These are phyloP conservation scores for Elongisporangium anandrum DNA, from an alignment of 352 stramenopile genomes.

Conservation along the genomic window DNA sequence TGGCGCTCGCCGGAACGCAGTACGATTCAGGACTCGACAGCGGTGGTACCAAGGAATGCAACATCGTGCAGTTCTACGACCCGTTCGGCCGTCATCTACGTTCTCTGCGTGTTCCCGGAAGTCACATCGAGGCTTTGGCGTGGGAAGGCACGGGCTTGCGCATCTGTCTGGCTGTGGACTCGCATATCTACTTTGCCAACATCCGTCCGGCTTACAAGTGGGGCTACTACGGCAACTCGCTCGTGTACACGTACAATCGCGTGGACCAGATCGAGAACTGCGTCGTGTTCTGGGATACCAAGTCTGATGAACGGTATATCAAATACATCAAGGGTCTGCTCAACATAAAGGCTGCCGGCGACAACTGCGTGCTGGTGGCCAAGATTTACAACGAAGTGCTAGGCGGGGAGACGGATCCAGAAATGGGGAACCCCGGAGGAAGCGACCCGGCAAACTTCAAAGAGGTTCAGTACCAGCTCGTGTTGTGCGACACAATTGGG, in stretches of 20 bases:
- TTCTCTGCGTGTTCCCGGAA: slow-evolving; percentile 86
- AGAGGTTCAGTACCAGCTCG: slow-evolving; percentile 79
- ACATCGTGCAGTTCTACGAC: slow-evolving; percentile 92
- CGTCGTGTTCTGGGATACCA: slow-evolving; percentile 91
- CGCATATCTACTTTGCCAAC: slow-evolving; percentile 95
- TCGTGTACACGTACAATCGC: slow-evolving; percentile 91
- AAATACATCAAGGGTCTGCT: slow-evolving; percentile 85
- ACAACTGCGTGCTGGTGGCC: slow-evolving; percentile 85
- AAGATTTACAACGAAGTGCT: slow-evolving; percentile 80
- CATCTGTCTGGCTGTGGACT: slow-evolving; percentile 92
- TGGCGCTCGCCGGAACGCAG: slow-evolving; percentile 81
- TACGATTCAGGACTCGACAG: slow-evolving; percentile 24
- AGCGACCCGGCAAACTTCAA: slow-evolving; percentile 27
- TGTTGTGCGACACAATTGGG: slow-evolving; percentile 84
- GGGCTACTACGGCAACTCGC: slow-evolving; percentile 85
- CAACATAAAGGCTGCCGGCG: slow-evolving; percentile 71
- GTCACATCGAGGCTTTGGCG: slow-evolving; percentile 79
- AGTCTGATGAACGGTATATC: slow-evolving; percentile 78
- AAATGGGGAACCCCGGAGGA: slow-evolving; percentile 11
- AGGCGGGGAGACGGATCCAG: slow-evolving; percentile 15
- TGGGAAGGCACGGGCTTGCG: slow-evolving; percentile 91
- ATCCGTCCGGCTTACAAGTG: slow-evolving; percentile 91
- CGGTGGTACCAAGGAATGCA: slow-evolving; percentile 56
- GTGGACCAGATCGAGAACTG: slow-evolving; percentile 85
- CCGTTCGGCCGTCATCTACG: slow-evolving; percentile 83